phyloP scores from a whole-genome alignment of 2,329 filamentous ascomycete species.

The Fusarium piperis region DNA sequence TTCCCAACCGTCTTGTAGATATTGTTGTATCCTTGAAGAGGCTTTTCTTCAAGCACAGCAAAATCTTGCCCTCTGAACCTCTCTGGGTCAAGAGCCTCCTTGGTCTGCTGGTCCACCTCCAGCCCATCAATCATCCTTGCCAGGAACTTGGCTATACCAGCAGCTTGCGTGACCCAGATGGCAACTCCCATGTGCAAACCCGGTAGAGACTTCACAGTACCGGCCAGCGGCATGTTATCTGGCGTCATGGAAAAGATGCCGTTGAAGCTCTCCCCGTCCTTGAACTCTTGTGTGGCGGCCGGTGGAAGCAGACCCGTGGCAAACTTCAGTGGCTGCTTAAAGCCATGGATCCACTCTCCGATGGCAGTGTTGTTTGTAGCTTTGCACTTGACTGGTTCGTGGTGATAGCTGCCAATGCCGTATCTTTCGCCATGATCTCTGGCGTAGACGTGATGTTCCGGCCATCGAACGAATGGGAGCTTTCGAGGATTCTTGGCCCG shows the following conservation, averaged over 20 bases:
- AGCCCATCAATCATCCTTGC: constrained; percentile 12
- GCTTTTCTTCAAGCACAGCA: constrained; percentile 20
- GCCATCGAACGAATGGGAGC: constrained; percentile 32
- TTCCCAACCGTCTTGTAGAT: constrained; percentile 37
- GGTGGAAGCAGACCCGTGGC: constrained; percentile 23
- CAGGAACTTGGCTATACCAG: constrained; percentile 31
- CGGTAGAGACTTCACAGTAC: neutral
- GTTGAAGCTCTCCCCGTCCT: constrained; percentile 22
- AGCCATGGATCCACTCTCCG: constrained; percentile 25
- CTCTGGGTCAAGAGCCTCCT: constrained; percentile 26
- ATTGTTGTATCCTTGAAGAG: constrained; percentile 32
- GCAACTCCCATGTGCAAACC: constrained; percentile 32
- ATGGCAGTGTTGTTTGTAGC: constrained; percentile 20
- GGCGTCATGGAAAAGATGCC: constrained; percentile 42
- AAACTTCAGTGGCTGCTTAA: constrained; percentile 23
- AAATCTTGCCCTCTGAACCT: constrained; percentile 28
- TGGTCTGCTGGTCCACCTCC: constrained; percentile 8
- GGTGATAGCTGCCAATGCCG: constrained; percentile 37
- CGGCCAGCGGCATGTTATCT: constrained; percentile 39
- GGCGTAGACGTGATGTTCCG: constrained; percentile 36
- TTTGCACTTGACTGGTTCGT: constrained; percentile 18
- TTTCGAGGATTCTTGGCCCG: neutral
- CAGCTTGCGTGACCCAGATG: constrained; percentile 38
- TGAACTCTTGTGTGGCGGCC: constrained; percentile 8
- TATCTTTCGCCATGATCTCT: constrained; percentile 34